Conservation (phyloP, 2,329 filamentous ascomycete species). For the Boeremia lycopersici region DNA sequence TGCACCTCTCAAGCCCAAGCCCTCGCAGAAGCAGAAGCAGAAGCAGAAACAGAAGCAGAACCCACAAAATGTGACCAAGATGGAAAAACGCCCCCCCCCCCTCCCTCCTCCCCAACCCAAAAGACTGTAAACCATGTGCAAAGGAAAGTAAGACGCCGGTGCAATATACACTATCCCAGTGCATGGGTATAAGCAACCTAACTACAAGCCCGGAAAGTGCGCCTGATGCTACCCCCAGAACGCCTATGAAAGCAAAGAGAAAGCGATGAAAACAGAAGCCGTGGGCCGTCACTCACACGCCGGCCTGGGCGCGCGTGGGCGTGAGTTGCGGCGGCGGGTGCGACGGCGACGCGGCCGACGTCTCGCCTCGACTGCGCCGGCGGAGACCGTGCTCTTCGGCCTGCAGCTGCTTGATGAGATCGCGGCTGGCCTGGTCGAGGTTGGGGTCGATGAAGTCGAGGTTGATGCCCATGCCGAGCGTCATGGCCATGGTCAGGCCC, state of each 20-base stretch:
- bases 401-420: constrained; percentile 40
- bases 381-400: constrained; percentile 40
- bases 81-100: not conserved
- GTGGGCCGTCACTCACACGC: not conserved
- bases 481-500: constrained; percentile 21
- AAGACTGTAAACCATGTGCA: not conserved
- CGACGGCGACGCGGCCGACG: constrained; percentile 2
- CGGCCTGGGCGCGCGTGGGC: constrained; percentile 5
- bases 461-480: constrained; percentile 24
- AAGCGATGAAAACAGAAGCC: not conserved
- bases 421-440: constrained; percentile 33
- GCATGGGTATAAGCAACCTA: constrained; percentile 33
- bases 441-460: constrained; percentile 32
- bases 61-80: not conserved
- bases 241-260: constrained; percentile 3
- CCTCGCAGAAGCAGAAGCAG: no score
- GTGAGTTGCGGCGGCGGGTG: constrained; percentile 8
- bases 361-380: constrained; percentile 27
- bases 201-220: constrained; percentile 1
- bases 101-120: not conserved
- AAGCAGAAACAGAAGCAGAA: not conserved
- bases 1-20: not conserved
- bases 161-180: constrained; percentile 34
- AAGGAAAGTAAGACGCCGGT: constrained; percentile 15
- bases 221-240: constrained; percentile 6